These are phyloP conservation scores for Aspergillus sp. DNA, from an alignment of 2,329 filamentous ascomycete genomes.

Conservation along the genomic window DNA sequence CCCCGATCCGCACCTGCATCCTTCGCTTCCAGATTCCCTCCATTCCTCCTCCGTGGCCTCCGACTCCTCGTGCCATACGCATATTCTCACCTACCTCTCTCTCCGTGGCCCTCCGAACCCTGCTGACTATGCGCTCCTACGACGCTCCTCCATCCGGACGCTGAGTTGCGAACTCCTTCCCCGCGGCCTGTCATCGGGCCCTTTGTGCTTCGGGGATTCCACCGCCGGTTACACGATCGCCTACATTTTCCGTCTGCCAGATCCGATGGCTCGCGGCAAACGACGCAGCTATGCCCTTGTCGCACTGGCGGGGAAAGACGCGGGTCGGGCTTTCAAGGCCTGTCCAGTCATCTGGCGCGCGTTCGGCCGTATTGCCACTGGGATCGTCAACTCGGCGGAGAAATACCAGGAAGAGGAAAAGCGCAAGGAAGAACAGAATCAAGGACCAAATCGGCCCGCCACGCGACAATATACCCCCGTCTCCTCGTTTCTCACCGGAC, in stretches of 20 bases:
- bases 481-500: constrained; percentile 57
- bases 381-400: constrained; percentile 49
- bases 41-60: constrained; percentile 43
- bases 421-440: constrained; percentile 38
- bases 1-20: constrained; percentile 33
- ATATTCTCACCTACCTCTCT: constrained; percentile 58
- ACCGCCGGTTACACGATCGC: constrained; percentile 58
- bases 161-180: constrained; percentile 57
- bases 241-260: constrained; percentile 58
- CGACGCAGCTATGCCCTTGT: constrained; percentile 57
- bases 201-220: constrained; percentile 57
- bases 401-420: constrained; percentile 45
- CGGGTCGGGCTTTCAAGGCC: constrained; percentile 44
- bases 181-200: constrained; percentile 54
- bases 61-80: constrained; percentile 50
- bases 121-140: constrained; percentile 53
- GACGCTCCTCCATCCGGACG: constrained; percentile 57
- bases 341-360: constrained; percentile 51
- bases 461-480: constrained; percentile 52
- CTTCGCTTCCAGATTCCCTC: constrained; percentile 38
- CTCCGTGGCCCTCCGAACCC: constrained; percentile 55
- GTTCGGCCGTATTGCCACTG: constrained; percentile 54
- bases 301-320: constrained; percentile 55
- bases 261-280: constrained; percentile 56
- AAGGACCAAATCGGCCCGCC: constrained; percentile 21